These are phyloP conservation scores for Tubosaeta sp. DNA, from an alignment of 768 basidiomycete species.

Conservation along the genomic window DNA sequence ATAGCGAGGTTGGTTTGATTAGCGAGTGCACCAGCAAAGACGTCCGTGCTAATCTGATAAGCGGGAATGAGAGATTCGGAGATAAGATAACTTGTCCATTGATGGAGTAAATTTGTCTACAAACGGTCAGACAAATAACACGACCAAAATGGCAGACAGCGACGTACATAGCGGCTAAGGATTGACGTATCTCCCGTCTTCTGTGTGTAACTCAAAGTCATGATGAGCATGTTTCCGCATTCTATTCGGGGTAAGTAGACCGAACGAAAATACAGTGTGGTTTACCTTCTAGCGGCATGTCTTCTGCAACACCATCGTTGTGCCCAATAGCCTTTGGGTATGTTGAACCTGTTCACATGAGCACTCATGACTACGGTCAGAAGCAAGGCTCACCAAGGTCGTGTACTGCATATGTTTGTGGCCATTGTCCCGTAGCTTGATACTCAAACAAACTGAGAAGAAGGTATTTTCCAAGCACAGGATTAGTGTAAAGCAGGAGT, in stretches of 20 bases:
- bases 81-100: conserved; percentile 65
- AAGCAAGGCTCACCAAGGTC: conserved; percentile 46
- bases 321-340: conserved; percentile 42
- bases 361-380: background rate
- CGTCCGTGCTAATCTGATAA: conserved; percentile 49
- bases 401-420: conserved; percentile 61
- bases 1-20: conserved; percentile 71
- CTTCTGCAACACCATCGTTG: conserved; percentile 45
- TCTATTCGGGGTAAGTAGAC: conserved; percentile 36
- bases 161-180: conserved; percentile 36
- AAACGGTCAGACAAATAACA: background rate
- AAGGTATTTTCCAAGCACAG: conserved; percentile 51
- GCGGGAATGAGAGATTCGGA: conserved; percentile 46
- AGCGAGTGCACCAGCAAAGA: conserved; percentile 46
- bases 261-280: conserved; percentile 20
- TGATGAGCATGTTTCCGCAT: conserved; percentile 72
- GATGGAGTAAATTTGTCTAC: conserved; percentile 49
- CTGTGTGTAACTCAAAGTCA: conserved; percentile 60
- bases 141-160: background rate
- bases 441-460: conserved; percentile 61
- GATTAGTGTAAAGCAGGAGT: conserved; percentile 51
- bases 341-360: conserved; percentile 23
- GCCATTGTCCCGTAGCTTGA: conserved; percentile 62
- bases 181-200: conserved; percentile 49
- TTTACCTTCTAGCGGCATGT: conserved; percentile 45